Percentiles rank a stretch among this genome's conserved stretches.
These are phyloP conservation scores for Triadica sebifera DNA, from an alignment of 345 rosid genomes.

Conservation along the genomic window DNA sequence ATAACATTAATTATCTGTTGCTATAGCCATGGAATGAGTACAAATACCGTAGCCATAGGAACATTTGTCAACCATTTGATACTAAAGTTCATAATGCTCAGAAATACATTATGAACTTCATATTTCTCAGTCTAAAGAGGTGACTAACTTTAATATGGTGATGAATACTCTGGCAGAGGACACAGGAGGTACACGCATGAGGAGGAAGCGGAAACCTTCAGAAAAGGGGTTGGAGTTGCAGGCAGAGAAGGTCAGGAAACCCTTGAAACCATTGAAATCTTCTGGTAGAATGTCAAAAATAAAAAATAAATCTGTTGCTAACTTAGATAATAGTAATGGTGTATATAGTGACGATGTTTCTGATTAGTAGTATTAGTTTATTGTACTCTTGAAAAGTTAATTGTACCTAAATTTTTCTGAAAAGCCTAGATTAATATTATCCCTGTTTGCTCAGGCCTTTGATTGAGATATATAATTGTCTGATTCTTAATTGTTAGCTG, in stretches of 20 bases:
- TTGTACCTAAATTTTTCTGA: neutral
- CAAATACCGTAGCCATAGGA: too few species aligned
- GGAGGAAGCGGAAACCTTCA: slow-evolving; percentile 85
- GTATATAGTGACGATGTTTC: slow-evolving; percentile 49
- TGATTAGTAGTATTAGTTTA: slow-evolving; percentile 30
- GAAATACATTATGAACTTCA: neutral
- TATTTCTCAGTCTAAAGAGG: neutral
- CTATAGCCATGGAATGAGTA: too few species aligned
- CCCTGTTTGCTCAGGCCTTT: too few species aligned
- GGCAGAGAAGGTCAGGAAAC: slow-evolving; percentile 85
- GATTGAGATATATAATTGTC: too few species aligned
- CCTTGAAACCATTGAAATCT: slow-evolving; percentile 62
- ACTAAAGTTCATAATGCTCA: neutral
- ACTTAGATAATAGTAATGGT: slow-evolving; percentile 52
- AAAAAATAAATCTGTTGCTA: slow-evolving; percentile 52
- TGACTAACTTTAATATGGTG: slow-evolving; percentile 8
- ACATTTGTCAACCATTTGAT: neutral
- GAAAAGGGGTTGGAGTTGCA: slow-evolving; percentile 95
- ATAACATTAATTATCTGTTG: too few species aligned
- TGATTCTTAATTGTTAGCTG: too few species aligned
- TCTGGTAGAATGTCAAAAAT: slow-evolving; percentile 57
- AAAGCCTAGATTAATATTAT: too few species aligned
- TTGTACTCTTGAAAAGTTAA: neutral
- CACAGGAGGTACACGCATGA: slow-evolving; percentile 64
- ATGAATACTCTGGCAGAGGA: slow-evolving; percentile 54